Evolutionary conservation across 2,329 filamentous ascomycete genomes (phyloP), one percentile per base, ranked within the genome.

Genomic region (Podosphaera leucotricha): DNA sequence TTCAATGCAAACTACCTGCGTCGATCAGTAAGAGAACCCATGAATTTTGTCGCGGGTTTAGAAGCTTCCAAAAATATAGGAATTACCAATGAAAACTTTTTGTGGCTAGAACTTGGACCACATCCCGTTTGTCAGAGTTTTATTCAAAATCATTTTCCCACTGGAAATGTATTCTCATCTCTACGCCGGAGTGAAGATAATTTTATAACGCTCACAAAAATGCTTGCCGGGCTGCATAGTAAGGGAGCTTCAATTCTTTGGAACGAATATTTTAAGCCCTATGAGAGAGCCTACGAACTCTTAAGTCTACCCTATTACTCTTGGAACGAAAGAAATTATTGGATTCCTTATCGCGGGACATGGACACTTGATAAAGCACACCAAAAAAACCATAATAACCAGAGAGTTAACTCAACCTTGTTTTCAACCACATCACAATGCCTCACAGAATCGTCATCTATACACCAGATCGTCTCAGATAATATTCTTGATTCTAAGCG

Each of bases 21-120:
- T 30, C 26, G 38, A 2, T 21, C 44, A 7, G 20, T 38, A 18
- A 70, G 80, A 13, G 70, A 81, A 55, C 64, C 77, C 6, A 79
- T 84, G 52, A 69, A 82, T 59, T 80, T 84, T 60, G 64, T 70
- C 47, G 69, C 66, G 41, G 77, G 72, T 6, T 61, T 85, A 1
- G 61, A 70, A 13, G 64, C 65, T 35, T 75, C 72, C 6, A 67
- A 37, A 21, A 21, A 44, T 4, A 38, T 41, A 20, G 50, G 47
- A 8, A 30, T 38, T 13, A 43, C 46, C 1, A 38, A 47, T 21
- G 41, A 45, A 8, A 47, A 47, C 60, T 79, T 76, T 5, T 66
- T 75, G 24, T 83, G 73, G 71, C 62, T 85, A 45, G 80, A 85
- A 57, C 62, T 84, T 49, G 80, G 80, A n/a, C 77, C 79, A 33